Conservation (phyloP, 768 basidiomycete genomes). For the Amanita muscaria region DNA sequence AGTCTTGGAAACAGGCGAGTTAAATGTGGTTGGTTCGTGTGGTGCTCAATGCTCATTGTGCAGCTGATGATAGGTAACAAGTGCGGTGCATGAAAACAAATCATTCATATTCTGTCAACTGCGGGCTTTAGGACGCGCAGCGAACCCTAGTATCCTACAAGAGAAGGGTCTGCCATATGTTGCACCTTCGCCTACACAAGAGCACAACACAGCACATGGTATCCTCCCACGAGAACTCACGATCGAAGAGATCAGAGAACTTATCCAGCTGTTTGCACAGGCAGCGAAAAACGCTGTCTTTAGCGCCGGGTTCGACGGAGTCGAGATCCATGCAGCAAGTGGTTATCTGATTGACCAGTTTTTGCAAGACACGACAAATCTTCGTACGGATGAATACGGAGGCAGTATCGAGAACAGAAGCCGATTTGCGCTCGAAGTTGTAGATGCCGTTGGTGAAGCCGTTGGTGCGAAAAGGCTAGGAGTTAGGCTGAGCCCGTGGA, state of each 20-base stretch:
- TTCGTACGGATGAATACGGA: conserved; percentile 58
- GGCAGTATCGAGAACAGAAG: conserved; percentile 54
- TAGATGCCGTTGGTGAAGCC: conserved; percentile 39
- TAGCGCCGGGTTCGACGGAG: conserved; percentile 60
- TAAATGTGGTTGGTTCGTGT: too few species aligned
- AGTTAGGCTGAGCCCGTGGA: conserved; percentile 54
- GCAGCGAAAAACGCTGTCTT: conserved; percentile 49
- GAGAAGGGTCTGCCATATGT: conserved; percentile 28
- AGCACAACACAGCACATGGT: conserved; percentile 7
- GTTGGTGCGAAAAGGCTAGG: conserved; percentile 47
- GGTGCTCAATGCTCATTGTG: too few species aligned
- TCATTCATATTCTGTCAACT: conserved; percentile 45
- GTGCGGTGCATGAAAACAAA: conserved; percentile 10
- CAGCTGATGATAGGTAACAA: not conserved
- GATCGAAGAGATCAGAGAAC: conserved; percentile 39
- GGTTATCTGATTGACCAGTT: conserved; percentile 54
- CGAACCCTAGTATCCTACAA: conserved; percentile 23
- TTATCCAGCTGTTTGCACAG: conserved; percentile 38
- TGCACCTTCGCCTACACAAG: conserved; percentile 23
- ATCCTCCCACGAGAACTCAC: conserved; percentile 34
- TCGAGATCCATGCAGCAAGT: conserved; percentile 40
- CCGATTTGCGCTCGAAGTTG: conserved; percentile 47
- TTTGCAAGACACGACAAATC: conserved; percentile 46
- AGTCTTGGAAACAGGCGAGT: conserved; percentile 33
- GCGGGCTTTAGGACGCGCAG: conserved; percentile 46